Evolutionary conservation across 805 yeast genomes (phyloP).

Genomic region (Candida quercuum): DNA sequence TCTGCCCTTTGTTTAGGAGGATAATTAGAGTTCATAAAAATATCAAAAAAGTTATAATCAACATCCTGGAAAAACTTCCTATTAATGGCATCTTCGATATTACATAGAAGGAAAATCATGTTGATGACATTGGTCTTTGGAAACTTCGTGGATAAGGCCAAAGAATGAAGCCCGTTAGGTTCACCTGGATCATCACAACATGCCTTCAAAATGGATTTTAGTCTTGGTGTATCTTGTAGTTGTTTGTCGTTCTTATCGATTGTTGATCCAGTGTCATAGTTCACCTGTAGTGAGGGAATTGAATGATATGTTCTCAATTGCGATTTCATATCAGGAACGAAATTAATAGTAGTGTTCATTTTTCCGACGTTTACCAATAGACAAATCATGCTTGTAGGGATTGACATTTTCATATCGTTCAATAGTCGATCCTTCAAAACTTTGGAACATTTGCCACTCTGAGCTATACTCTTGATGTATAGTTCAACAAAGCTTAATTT

Average conservation of each 20-base stretch:
- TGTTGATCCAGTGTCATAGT: constrained; percentile 33
- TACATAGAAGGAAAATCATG: constrained; percentile 67
- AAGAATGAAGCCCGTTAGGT: constrained; percentile 42
- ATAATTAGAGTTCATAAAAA: constrained; percentile 57
- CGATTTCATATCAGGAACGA: constrained; percentile 93
- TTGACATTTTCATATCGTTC: constrained; percentile 54
- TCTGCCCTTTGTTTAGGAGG: constrained; percentile 64
- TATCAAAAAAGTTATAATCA: constrained; percentile 59
- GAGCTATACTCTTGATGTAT: constrained; percentile 76
- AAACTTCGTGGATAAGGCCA: constrained; percentile 29
- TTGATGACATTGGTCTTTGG: constrained; percentile 67
- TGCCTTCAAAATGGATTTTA: constrained; percentile 84
- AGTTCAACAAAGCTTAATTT: constrained; percentile 76
- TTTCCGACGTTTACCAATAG: constrained; percentile 87
- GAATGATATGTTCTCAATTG: constrained; percentile 90
- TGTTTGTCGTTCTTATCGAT: constrained; percentile 55
- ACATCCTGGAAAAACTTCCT: constrained; percentile 22
- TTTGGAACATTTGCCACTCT: constrained; percentile 77
- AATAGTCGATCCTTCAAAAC: constrained; percentile 74
- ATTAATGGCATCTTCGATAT: constrained; percentile 51
- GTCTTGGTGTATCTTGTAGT: constrained; percentile 90
- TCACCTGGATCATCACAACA: constrained; percentile 67
- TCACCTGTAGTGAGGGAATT: constrained; percentile 82
- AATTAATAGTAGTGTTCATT: constrained; percentile 90
- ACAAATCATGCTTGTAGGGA: constrained; percentile 76